Evolutionary conservation across 2,329 filamentous ascomycete species (phyloP).

Genomic region (Claviceps sorghi): DNA sequence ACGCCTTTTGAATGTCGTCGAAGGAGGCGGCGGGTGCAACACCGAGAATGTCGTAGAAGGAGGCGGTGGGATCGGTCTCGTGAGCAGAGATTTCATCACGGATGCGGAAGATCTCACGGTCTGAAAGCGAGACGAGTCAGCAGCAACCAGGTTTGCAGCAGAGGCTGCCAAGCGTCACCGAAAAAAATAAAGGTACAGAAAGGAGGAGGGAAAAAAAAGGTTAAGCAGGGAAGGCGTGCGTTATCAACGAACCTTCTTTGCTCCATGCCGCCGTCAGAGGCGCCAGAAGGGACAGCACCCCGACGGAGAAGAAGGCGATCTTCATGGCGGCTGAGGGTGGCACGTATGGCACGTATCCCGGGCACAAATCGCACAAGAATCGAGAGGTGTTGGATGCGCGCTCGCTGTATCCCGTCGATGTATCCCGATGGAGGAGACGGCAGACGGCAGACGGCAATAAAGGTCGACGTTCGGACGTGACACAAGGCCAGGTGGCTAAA

Average conservation of each 20-base stretch:
- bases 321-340: conserved; percentile 40
- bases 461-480: neutral
- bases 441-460: neutral
- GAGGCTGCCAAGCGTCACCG: too few relatives aligned
- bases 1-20: conserved; percentile 86
- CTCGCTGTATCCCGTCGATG: neutral
- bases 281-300: conserved; percentile 54
- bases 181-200: neutral
- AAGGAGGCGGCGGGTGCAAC: conserved; percentile 57
- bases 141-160: neutral
- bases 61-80: conserved; percentile 59
- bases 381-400: conserved; percentile 2
- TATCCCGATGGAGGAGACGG: neutral
- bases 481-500: conserved; percentile 8
- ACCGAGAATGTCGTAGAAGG: conserved; percentile 90
- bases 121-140: conserved; percentile 27
- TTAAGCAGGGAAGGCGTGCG: neutral
- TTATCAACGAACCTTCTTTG: conserved; percentile 54
- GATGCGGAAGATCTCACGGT: conserved; percentile 95
- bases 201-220: neutral
- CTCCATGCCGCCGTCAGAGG: conserved; percentile 63
- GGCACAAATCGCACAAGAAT: neutral
- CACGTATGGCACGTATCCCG: neutral
- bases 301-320: conserved; percentile 49
- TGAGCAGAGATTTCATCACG: conserved; percentile 75